A percentile compares a stretch with the other conserved stretches of the same genome.
Conservation (phyloP, 805 yeast genomes). For the Yamadazyma tumulicola region DNA sequence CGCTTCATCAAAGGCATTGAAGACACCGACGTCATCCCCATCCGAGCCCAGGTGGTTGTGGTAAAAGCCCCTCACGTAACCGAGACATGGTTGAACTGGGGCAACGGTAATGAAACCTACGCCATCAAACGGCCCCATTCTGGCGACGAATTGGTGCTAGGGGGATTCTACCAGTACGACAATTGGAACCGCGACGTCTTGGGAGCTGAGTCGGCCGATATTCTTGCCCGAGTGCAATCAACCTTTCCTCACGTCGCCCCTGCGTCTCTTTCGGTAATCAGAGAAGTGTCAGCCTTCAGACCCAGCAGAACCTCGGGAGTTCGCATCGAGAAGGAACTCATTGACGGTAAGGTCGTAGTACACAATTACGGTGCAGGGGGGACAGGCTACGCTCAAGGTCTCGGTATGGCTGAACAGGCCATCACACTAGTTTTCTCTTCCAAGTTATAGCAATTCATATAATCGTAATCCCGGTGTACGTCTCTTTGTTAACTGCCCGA, state of each 20-base stretch:
- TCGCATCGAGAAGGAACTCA: conserved; percentile 53
- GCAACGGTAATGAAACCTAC: conserved; percentile 56
- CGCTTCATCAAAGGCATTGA: conserved; percentile 58
- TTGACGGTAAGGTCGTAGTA: conserved; percentile 30
- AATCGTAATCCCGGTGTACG: no score
- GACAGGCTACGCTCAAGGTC: conserved; percentile 39
- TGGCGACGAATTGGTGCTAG: conserved; percentile 64
- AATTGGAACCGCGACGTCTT: conserved; percentile 62
- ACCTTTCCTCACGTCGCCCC: conserved; percentile 39
- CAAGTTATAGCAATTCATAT: no score
- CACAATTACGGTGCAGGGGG: conserved; percentile 46
- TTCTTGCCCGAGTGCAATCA: conserved; percentile 53
- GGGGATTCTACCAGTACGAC: conserved; percentile 67
- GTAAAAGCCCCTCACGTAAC: conserved; percentile 65
- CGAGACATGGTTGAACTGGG: conserved; percentile 60
- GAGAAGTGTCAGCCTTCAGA: conserved; percentile 68
- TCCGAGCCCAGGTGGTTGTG: conserved; percentile 78
- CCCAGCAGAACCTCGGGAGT: conserved; percentile 74
- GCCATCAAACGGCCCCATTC: conserved; percentile 68
- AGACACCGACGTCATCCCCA: conserved; percentile 62
- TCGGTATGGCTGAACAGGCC: conserved; percentile 47
- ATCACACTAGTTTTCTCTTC: background rate
- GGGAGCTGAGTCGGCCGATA: conserved; percentile 55
- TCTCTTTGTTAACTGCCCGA: no score
- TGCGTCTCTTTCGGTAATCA: conserved; percentile 45